These are phyloP conservation scores for Mentha longifolia DNA, from an alignment of 257 asterid genomes.

Conservation along the genomic window DNA sequence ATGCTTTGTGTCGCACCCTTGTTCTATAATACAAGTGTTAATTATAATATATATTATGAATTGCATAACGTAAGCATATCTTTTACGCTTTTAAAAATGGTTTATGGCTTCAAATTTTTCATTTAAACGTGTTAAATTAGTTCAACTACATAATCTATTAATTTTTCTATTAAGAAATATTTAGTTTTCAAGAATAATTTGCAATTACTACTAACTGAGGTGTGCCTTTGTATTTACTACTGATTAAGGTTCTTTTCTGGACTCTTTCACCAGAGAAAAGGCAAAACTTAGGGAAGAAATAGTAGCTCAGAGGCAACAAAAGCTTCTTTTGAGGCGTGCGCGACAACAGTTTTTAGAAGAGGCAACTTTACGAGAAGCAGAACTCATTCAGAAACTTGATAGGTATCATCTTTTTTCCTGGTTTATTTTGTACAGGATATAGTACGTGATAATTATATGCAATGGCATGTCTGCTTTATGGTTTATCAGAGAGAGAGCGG, in stretches of 20 bases:
- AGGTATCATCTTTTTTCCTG: constrained; percentile 46
- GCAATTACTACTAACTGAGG: too few species aligned
- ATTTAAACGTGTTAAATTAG: neutral
- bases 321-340: constrained; percentile 68
- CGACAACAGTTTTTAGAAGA: constrained; percentile 83
- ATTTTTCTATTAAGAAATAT: too few species aligned
- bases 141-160: too few species aligned
- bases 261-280: constrained; percentile 65
- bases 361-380: constrained; percentile 89
- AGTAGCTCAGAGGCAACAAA: constrained; percentile 81
- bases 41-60: neutral
- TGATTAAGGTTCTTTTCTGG: neutral
- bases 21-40: neutral
- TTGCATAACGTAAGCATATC: neutral
- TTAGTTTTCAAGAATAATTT: too few species aligned
- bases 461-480: constrained; percentile 28
- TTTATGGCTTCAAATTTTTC: neutral
- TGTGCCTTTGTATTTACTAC: too few species aligned
- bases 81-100: neutral
- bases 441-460: constrained; percentile 12
- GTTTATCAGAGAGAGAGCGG: constrained; percentile 66
- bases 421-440: constrained; percentile 17
- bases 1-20: constrained; percentile 13
- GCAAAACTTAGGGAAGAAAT: constrained; percentile 79
- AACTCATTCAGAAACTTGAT: constrained; percentile 82